Evolutionary conservation across 495 filamentous ascomycete species (phyloP).

Genomic region (Neurospora hispaniola): DNA sequence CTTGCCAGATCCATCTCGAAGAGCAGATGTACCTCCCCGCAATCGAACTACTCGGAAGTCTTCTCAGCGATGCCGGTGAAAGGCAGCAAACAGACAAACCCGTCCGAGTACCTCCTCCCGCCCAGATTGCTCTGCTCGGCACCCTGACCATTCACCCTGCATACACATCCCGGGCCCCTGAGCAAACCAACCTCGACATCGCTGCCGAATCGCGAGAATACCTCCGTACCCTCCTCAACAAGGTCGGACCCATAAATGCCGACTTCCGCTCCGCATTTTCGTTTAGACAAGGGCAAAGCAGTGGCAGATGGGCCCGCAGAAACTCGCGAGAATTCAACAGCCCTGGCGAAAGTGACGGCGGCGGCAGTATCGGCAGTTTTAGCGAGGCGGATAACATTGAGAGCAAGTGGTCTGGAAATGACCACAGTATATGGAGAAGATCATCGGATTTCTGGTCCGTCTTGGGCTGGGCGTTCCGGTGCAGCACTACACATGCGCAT

Average conservation of each 20-base stretch:
- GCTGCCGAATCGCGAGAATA: slow-evolving; percentile 30
- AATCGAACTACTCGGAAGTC: slow-evolving; percentile 53
- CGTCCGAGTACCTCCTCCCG: slow-evolving; percentile 34
- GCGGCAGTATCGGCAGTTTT: slow-evolving; percentile 13
- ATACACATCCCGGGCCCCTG: slow-evolving; percentile 41
- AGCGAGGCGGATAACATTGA: slow-evolving; percentile 31
- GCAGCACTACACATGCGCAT: slow-evolving; percentile 55
- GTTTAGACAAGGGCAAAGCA: slow-evolving; percentile 21
- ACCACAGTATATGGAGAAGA: slow-evolving; percentile 57
- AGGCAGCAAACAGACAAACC: slow-evolving; percentile 22
- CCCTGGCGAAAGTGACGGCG: slow-evolving; percentile 8
- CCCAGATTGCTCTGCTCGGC: slow-evolving; percentile 55
- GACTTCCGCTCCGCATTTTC: slow-evolving; percentile 27
- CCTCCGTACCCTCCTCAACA: slow-evolving; percentile 28
- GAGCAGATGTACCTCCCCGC: slow-evolving; percentile 62
- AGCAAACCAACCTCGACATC: slow-evolving; percentile 24
- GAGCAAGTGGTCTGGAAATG: slow-evolving; percentile 43
- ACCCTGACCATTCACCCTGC: slow-evolving; percentile 62
- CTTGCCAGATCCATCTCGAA: slow-evolving; percentile 64
- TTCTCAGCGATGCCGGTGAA: slow-evolving; percentile 45
- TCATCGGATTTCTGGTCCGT: slow-evolving; percentile 83
- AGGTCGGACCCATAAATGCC: slow-evolving; percentile 33
- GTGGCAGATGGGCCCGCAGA: slow-evolving; percentile 8
- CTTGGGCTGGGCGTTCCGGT: slow-evolving; percentile 90
- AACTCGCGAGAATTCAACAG: slow-evolving; percentile 6